These are phyloP conservation scores for Blastobotrys ciferrii DNA, from an alignment of 1,139 yeast species.

Conservation along the genomic window DNA sequence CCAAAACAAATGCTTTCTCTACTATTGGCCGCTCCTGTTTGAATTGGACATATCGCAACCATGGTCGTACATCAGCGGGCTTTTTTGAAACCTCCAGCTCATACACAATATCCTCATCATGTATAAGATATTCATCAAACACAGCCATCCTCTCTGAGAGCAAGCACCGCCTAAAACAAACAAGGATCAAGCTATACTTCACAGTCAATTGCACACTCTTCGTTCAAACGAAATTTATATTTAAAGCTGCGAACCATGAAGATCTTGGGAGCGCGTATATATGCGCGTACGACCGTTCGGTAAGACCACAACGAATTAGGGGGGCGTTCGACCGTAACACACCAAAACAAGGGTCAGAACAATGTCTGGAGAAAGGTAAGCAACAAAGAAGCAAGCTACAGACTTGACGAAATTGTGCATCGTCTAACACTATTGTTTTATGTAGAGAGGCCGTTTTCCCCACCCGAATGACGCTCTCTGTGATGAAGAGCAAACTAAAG, in stretches of 20 bases:
- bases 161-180: not conserved
- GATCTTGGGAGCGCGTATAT: not conserved
- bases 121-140: constrained; percentile 17
- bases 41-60: constrained; percentile 54
- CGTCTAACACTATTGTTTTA: not conserved
- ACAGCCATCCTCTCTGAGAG: not conserved
- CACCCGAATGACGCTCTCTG: constrained; percentile 93
- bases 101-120: constrained; percentile 41
- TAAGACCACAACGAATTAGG: not conserved
- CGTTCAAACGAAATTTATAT: no score
- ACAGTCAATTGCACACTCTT: no score
- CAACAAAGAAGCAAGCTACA: not conserved
- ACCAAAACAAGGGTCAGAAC: not conserved
- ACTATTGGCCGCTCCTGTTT: constrained; percentile 37
- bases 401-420: not conserved
- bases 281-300: not conserved
- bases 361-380: constrained; percentile 13
- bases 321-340: not conserved
- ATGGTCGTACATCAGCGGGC: constrained; percentile 45
- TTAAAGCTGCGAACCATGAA: not conserved
- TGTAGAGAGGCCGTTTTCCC: constrained; percentile 64
- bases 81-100: constrained; percentile 49
- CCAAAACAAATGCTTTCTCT: constrained; percentile 47
- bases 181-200: no score
- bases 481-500: constrained; percentile 92